phyloP scores from a whole-genome alignment of 2,329 filamentous ascomycete genomes.

The Fusarium denticulatum region DNA sequence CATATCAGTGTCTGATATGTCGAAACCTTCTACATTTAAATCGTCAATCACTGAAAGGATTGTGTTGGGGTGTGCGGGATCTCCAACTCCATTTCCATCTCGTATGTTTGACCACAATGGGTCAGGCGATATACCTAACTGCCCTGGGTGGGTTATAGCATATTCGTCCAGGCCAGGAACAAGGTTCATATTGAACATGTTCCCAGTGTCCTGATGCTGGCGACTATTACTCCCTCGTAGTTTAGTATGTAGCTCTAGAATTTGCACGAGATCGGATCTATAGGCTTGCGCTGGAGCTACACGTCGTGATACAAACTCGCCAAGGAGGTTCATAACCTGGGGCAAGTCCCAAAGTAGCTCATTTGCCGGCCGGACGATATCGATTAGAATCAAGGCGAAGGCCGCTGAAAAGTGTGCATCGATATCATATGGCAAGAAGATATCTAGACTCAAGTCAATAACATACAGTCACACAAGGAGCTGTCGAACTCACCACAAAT shows the following conservation, averaged over 20 bases:
- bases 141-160: conserved; percentile 12
- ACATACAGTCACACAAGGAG: neutral
- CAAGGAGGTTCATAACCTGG: conserved; percentile 29
- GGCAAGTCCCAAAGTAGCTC: conserved; percentile 34
- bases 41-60: conserved; percentile 34
- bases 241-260: conserved; percentile 28
- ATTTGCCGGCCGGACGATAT: conserved; percentile 33
- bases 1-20: conserved; percentile 12
- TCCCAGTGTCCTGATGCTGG: neutral
- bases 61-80: conserved; percentile 4
- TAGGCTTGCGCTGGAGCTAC: conserved; percentile 35
- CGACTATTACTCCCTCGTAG: neutral
- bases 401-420: conserved; percentile 33
- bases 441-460: conserved; percentile 7
- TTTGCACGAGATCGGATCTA: conserved; percentile 23
- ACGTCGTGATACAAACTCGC: conserved; percentile 28
- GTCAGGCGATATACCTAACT: conserved; percentile 18
- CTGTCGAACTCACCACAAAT: conserved; percentile 20
- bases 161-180: conserved; percentile 5
- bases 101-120: conserved; percentile 30
- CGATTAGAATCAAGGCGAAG: conserved; percentile 30
- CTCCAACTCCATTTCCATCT: neutral
- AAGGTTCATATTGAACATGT: neutral
- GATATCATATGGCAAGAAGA: conserved; percentile 35
- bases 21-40: conserved; percentile 8